These are phyloP conservation scores for Pyrus hybrid DNA, from an alignment of 331 rosid genomes.

Conservation along the genomic window DNA sequence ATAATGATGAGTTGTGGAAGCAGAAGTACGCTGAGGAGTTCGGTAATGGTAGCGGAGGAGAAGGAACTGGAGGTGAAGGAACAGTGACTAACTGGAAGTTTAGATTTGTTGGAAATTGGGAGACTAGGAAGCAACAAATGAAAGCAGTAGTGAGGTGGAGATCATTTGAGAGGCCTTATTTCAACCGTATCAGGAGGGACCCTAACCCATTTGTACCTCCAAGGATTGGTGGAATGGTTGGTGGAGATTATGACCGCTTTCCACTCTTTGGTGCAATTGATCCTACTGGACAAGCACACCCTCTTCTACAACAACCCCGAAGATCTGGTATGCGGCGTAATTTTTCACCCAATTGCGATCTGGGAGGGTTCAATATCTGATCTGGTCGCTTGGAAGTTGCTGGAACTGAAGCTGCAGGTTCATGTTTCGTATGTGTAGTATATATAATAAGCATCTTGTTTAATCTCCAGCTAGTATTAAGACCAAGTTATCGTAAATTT, in stretches of 20 bases:
- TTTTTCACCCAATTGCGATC: slow-evolving; percentile 19
- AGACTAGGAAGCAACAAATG: slow-evolving; percentile 13
- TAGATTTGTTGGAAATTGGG: slow-evolving; percentile 16
- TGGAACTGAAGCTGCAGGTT: slow-evolving; percentile 4
- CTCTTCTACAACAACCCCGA: not conserved
- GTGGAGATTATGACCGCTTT: slow-evolving; percentile 38
- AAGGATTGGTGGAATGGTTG: not conserved
- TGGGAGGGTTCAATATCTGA: slow-evolving; percentile 13
- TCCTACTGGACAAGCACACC: slow-evolving; percentile 11
- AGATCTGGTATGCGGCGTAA: not conserved
- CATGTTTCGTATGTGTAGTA: not conserved
- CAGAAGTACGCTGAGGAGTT: slow-evolving; percentile 43
- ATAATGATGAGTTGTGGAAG: slow-evolving; percentile 53
- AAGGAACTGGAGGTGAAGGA: not conserved
- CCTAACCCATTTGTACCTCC: slow-evolving; percentile 2
- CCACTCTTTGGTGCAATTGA: slow-evolving; percentile 15
- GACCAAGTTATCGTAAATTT: not conserved
- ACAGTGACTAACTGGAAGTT: slow-evolving; percentile 20
- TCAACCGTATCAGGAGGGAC: not conserved
- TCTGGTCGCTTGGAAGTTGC: not conserved
- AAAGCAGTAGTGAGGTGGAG: not conserved
- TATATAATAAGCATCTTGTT: not conserved
- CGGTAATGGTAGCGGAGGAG: not conserved
- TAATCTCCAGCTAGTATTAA: not conserved
- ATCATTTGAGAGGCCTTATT: not conserved